These are phyloP conservation scores for Kappamyces sp. DNA, from an alignment of 192 early-diverging fungal genomes.

Conservation along the genomic window DNA sequence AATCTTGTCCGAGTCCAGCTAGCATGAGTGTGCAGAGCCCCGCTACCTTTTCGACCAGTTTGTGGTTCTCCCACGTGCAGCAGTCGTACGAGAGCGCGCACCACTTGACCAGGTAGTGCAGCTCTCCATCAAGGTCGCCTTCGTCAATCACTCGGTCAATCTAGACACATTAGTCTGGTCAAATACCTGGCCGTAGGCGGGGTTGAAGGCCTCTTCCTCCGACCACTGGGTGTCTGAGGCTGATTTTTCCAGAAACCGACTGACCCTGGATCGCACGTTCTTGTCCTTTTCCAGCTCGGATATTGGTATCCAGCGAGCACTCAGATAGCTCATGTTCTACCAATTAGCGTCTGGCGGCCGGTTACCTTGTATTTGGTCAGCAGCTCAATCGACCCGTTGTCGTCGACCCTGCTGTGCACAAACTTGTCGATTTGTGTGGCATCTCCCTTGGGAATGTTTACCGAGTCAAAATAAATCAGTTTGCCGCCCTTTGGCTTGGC, in stretches of 20 bases:
- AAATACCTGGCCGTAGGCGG: slow-evolving; percentile 53
- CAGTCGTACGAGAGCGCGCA: slow-evolving; percentile 61
- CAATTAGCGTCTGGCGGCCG: not conserved
- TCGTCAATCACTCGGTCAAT: slow-evolving; percentile 81
- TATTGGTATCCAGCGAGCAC: slow-evolving; percentile 65
- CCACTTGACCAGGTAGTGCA: slow-evolving; percentile 79
- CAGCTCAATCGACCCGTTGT: slow-evolving; percentile 53
- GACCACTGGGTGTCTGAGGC: slow-evolving; percentile 49
- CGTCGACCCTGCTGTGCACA: slow-evolving; percentile 24
- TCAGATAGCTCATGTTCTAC: slow-evolving; percentile 66
- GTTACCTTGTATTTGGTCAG: slow-evolving; percentile 76
- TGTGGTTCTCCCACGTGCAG: slow-evolving; percentile 67
- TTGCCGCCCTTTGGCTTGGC: not conserved
- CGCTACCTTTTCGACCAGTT: slow-evolving; percentile 44
- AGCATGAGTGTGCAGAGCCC: not conserved
- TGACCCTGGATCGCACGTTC: slow-evolving; percentile 63
- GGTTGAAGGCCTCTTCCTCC: slow-evolving; percentile 60
- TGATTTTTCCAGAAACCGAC: slow-evolving; percentile 67
- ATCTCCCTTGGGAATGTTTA: slow-evolving; percentile 43
- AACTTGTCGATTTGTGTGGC: slow-evolving; percentile 41
- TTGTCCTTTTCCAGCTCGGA: slow-evolving; percentile 47
- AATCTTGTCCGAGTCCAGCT: slow-evolving; percentile 57
- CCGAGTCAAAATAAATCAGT: slow-evolving; percentile 26
- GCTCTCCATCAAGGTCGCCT: slow-evolving; percentile 57
- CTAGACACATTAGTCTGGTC: slow-evolving; percentile 21